These are phyloP conservation scores for Pseudogymnoascus sp. DNA, from an alignment of 2,329 filamentous ascomycete genomes.

Conservation along the genomic window DNA sequence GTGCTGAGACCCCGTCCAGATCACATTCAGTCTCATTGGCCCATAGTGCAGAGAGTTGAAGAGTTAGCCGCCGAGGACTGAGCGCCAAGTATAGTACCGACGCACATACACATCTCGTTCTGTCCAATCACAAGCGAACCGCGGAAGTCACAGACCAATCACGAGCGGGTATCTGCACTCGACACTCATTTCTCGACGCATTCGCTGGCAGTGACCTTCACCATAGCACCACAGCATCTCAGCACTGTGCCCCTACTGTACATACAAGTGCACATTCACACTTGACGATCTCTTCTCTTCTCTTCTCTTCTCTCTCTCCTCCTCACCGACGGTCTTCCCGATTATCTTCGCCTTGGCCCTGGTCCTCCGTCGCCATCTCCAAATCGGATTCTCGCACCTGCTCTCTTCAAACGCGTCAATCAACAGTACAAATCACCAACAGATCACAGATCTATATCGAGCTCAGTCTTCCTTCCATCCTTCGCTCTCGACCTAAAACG, in stretches of 20 bases:
- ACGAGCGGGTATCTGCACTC: neutral
- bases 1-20: neutral
- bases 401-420: neutral
- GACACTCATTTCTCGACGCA: neutral
- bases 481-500: conserved; percentile 1
- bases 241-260: neutral
- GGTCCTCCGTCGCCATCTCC: neutral
- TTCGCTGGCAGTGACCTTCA: conserved; percentile 1
- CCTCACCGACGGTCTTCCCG: neutral
- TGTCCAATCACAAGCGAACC: neutral
- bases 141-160: conserved; percentile 2
- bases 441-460: neutral
- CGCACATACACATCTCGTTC: conserved; percentile 1
- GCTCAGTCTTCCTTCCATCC: neutral
- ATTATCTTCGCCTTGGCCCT: neutral
- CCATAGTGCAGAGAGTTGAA: neutral
- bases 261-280: conserved; percentile 2
- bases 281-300: neutral
- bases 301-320: too few species aligned
- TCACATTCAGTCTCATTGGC: neutral
- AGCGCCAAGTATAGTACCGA: conserved; percentile 1
- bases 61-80: conserved; percentile 1
- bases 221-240: neutral
- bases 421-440: neutral
- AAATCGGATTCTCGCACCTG: neutral